A percentile compares a stretch with the other conserved stretches of the same genome.
Evolutionary conservation across 1,139 yeast genomes (phyloP).

Genomic region (Candida buenavistaensis): DNA sequence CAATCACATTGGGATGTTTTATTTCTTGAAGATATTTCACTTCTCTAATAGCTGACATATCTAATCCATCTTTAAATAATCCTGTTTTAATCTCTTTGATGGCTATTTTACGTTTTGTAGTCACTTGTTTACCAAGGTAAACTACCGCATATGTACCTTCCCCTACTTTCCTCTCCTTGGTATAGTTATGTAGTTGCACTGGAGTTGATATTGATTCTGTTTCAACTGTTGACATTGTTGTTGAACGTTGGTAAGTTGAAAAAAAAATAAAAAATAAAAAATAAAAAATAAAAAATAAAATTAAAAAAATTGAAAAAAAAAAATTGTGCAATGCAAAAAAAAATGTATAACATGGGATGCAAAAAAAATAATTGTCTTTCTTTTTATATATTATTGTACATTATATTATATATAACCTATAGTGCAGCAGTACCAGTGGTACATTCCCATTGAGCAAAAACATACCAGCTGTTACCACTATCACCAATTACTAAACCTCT

Average conservation of each 20-base stretch:
- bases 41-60: slow-evolving; percentile 96
- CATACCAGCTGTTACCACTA: slow-evolving; percentile 81
- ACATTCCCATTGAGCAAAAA: slow-evolving; percentile 90
- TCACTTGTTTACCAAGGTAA: slow-evolving; percentile 69
- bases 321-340: neutral
- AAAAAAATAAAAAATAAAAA: no score
- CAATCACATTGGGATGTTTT: slow-evolving; percentile 81
- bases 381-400: no score
- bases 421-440: slow-evolving; percentile 5
- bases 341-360: neutral
- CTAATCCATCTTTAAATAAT: slow-evolving; percentile 91
- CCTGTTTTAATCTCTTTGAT: slow-evolving; percentile 95
- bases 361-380: no score
- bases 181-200: slow-evolving; percentile 23
- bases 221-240: slow-evolving; percentile 4
- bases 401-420: neutral
- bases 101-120: slow-evolving; percentile 69
- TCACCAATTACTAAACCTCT: slow-evolving; percentile 81
- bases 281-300: no score
- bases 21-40: slow-evolving; percentile 90
- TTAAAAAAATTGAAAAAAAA: no score
- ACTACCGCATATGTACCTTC: slow-evolving; percentile 99
- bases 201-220: slow-evolving; percentile 5
- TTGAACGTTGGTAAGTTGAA: no score
- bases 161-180: slow-evolving; percentile 83